Percentiles rank a stretch among this genome's conserved stretches.
These are phyloP conservation scores for Oryza rufipogon DNA, from an alignment of 176 grass and related monocot species.

Conservation along the genomic window DNA sequence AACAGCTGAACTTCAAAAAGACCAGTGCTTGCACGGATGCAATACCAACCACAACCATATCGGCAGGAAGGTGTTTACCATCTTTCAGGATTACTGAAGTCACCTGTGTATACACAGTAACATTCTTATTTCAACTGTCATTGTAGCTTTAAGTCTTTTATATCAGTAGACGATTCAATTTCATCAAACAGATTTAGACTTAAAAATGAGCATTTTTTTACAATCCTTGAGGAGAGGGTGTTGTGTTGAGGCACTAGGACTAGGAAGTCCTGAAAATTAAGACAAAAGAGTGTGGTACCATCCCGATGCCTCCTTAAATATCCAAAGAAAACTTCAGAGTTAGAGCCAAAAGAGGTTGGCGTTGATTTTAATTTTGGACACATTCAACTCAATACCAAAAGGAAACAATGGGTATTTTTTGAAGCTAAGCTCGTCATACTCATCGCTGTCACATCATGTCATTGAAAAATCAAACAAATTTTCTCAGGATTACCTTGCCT, in stretches of 20 bases:
- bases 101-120: conserved; percentile 57
- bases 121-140: conserved; percentile 24
- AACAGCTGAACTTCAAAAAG: conserved; percentile 89
- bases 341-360: conserved; percentile 16
- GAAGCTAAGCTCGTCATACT: not conserved
- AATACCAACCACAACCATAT: conserved; percentile 96
- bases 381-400: not conserved
- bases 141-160: not conserved
- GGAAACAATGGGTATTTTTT: not conserved
- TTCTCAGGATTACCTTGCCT: not conserved
- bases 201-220: not conserved
- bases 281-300: not conserved
- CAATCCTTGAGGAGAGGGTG: not conserved
- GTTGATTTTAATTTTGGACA: conserved; percentile 3
- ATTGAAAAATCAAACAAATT: conserved; percentile 10
- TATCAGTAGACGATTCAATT: not conserved
- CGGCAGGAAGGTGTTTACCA: conserved; percentile 64
- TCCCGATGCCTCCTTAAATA: not conserved
- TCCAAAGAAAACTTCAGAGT: not conserved
- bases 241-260: not conserved
- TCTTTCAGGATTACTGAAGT: conserved; percentile 78
- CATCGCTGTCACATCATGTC: not conserved
- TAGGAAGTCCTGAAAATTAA: not conserved
- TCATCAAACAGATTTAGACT: not conserved
- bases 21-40: conserved; percentile 76